A percentile compares a stretch with the other conserved stretches of the same genome.
Conservation (phyloP, 2,329 filamentous ascomycete species). For the Dendrostoma leiphaemia region DNA sequence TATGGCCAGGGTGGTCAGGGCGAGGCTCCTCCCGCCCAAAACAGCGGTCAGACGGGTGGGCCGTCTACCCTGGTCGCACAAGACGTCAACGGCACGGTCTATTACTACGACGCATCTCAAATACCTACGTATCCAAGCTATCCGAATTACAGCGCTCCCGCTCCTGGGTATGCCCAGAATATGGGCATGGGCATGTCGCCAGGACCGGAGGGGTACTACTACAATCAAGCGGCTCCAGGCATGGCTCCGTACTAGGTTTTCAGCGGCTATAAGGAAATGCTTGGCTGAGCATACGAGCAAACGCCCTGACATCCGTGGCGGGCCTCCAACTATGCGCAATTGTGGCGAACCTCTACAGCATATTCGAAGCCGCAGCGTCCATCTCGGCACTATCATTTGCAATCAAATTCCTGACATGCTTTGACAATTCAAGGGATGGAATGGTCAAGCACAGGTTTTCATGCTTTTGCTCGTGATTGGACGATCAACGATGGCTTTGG, state of each 20-base stretch:
- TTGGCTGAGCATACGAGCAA: no score
- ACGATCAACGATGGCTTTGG: not conserved
- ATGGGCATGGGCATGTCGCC: conserved; percentile 69
- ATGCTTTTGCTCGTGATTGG: not conserved
- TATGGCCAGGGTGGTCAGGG: conserved; percentile 43
- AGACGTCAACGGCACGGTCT: conserved; percentile 93
- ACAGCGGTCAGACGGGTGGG: conserved; percentile 48
- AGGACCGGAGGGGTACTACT: conserved; percentile 69
- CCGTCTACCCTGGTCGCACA: conserved; percentile 67
- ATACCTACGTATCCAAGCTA: conserved; percentile 54
- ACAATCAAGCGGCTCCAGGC: conserved; percentile 53
- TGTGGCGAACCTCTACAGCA: not conserved
- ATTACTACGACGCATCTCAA: conserved; percentile 85
- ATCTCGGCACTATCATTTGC: not conserved
- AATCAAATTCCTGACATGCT: not conserved
- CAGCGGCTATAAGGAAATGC: conserved; percentile 22
- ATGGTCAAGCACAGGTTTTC: not conserved
- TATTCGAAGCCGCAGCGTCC: not conserved
- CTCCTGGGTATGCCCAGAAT: conserved; percentile 43
- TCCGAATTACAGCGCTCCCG: conserved; percentile 44
- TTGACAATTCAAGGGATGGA: not conserved
- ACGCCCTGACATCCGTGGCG: no score
- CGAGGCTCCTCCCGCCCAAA: conserved; percentile 33
- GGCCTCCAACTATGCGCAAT: not conserved
- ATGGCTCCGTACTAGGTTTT: conserved; percentile 59